phyloP scores from a whole-genome alignment of 2,329 filamentous ascomycete genomes.

The Xylariaceae sp. region DNA sequence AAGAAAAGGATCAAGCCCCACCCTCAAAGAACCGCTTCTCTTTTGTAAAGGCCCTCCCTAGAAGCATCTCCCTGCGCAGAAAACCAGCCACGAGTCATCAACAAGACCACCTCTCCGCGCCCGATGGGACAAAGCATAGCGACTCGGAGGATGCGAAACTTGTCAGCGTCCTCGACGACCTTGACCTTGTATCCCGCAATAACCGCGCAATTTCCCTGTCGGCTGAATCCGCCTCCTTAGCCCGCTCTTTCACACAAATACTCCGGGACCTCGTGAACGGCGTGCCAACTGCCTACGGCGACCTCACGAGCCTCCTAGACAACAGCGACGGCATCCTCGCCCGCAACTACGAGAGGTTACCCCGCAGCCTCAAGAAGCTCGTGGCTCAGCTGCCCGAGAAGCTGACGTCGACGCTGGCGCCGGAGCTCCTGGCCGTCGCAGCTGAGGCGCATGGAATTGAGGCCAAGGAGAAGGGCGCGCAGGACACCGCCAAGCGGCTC shows the following conservation, averaged over 20 bases:
- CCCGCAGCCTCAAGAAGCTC: slow-evolving; percentile 74
- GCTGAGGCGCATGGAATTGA: slow-evolving; percentile 64
- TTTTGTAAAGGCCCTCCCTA: slow-evolving; percentile 32
- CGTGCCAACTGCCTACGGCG: slow-evolving; percentile 86
- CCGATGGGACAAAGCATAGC: slow-evolving; percentile 46
- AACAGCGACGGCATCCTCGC: slow-evolving; percentile 57
- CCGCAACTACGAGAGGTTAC: slow-evolving; percentile 61
- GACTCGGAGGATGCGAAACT: slow-evolving; percentile 56
- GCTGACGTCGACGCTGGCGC: slow-evolving; percentile 67
- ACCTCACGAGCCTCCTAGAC: slow-evolving; percentile 63
- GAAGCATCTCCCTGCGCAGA: slow-evolving; percentile 28
- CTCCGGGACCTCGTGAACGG: slow-evolving; percentile 91
- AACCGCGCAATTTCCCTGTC: slow-evolving; percentile 81
- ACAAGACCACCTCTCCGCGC: slow-evolving; percentile 16
- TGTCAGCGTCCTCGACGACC: slow-evolving; percentile 68
- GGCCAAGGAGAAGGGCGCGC: slow-evolving; percentile 39
- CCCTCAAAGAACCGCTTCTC: slow-evolving; percentile 33
- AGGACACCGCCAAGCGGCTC: slow-evolving; percentile 59
- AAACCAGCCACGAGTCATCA: slow-evolving; percentile 36
- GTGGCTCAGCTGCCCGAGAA: slow-evolving; percentile 80
- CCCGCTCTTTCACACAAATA: slow-evolving; percentile 79
- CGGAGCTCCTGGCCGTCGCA: slow-evolving; percentile 75
- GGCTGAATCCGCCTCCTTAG: slow-evolving; percentile 74
- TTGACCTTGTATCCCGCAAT: slow-evolving; percentile 78
- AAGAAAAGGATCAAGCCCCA: slow-evolving; percentile 25